Percentiles rank a stretch among this genome's conserved stretches.
phyloP scores from a whole-genome alignment of 352 stramenopile genomes.

The Halophytophthora polymorphica region DNA sequence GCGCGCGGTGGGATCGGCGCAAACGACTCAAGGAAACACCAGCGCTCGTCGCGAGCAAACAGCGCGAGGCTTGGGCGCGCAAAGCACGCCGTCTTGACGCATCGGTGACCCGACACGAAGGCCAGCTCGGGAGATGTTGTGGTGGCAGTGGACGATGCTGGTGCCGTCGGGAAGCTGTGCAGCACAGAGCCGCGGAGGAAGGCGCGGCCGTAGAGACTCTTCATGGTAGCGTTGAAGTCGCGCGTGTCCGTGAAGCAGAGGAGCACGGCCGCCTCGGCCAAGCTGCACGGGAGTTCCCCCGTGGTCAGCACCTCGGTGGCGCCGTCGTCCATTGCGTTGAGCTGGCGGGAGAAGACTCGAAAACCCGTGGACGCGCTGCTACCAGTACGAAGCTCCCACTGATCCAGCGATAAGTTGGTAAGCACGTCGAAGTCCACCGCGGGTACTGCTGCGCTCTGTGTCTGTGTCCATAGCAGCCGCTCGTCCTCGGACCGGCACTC shows the following conservation, averaged over 20 bases:
- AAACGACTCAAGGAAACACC: conserved; percentile 30
- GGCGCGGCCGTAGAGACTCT: conserved; percentile 22
- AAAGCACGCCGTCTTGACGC: conserved; percentile 38
- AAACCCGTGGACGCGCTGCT: conserved; percentile 7
- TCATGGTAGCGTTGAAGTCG: conserved; percentile 23
- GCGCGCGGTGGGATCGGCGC: background rate
- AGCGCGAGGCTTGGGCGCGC: conserved; percentile 16
- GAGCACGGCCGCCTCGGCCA: conserved; percentile 17
- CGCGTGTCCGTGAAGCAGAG: conserved; percentile 16
- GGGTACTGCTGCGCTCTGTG: conserved; percentile 10
- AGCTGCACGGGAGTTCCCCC: conserved; percentile 24
- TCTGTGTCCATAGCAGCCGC: conserved; percentile 11
- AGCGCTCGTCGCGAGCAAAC: conserved; percentile 25
- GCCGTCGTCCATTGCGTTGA: background rate
- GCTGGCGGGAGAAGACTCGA: conserved; percentile 13
- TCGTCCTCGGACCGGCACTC: conserved; percentile 4
- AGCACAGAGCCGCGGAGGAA: conserved; percentile 31
- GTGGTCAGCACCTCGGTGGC: conserved; percentile 19
- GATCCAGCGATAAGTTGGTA: conserved; percentile 11
- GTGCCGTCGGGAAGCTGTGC: conserved; percentile 16
- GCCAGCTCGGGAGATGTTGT: background rate
- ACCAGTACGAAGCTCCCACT: conserved; percentile 10
- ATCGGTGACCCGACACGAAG: conserved; percentile 8
- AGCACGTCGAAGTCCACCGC: conserved; percentile 14
- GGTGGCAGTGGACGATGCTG: background rate